phyloP scores from a whole-genome alignment of 2,329 filamentous ascomycete species.

The Penicillium sp. region DNA sequence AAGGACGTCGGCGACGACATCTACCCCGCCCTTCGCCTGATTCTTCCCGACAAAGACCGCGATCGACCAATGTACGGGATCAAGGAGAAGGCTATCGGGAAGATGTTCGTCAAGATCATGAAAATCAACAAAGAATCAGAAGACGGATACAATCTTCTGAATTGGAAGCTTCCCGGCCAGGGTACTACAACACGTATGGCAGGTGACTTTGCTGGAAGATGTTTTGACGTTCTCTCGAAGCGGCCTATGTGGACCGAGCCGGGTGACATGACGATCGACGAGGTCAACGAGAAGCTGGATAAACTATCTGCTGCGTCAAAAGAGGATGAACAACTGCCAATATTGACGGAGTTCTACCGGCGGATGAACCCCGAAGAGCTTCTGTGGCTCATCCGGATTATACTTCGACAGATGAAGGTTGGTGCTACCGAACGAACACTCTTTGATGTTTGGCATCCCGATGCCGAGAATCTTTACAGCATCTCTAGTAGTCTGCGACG shows the following conservation, averaged over 20 bases:
- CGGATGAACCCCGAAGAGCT: constrained; percentile 92
- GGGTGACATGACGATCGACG: constrained; percentile 79
- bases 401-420: constrained; percentile 75
- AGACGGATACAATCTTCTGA: constrained; percentile 78
- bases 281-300: constrained; percentile 86
- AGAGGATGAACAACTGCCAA: constrained; percentile 78
- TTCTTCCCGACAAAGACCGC: constrained; percentile 88
- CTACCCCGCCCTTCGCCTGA: constrained; percentile 87
- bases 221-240: constrained; percentile 82
- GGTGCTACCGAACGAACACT: constrained; percentile 85
- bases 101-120: constrained; percentile 85
- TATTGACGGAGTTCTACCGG: constrained; percentile 81
- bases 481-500: constrained; percentile 86
- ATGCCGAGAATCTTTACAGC: constrained; percentile 76
- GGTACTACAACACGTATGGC: constrained; percentile 64
- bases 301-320: constrained; percentile 70
- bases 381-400: constrained; percentile 91
- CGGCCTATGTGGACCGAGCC: constrained; percentile 71
- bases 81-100: constrained; percentile 88
- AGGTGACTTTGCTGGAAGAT: constrained; percentile 89
- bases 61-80: constrained; percentile 91
- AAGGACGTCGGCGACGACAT: constrained; percentile 87
- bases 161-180: constrained; percentile 88
- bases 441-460: constrained; percentile 77
- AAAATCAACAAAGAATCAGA: constrained; percentile 89